A percentile compares a stretch with the other conserved stretches of the same genome.
These are phyloP conservation scores for Physocladia obscura DNA, from an alignment of 192 early-diverging fungal species.

Conservation along the genomic window DNA sequence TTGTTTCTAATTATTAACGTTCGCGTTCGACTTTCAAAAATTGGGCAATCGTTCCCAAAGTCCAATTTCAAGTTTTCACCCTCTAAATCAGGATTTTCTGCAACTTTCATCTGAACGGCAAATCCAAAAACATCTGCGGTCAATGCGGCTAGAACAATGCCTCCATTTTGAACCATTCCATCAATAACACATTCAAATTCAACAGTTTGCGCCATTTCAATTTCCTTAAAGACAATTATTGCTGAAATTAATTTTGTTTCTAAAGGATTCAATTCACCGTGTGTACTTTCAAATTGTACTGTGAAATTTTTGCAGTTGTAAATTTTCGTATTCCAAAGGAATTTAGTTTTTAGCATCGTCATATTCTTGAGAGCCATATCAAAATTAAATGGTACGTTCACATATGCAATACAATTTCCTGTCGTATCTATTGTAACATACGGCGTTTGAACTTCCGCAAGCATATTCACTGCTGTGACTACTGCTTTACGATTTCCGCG, in stretches of 20 bases:
- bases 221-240: constrained; percentile 7
- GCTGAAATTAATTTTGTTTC: constrained; percentile 25
- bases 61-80: constrained; percentile 21
- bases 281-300: not conserved
- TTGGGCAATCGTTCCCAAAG: constrained; percentile 49
- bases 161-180: constrained; percentile 50
- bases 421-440: constrained; percentile 27
- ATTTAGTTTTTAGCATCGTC: constrained; percentile 34
- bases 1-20: constrained; percentile 43
- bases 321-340: constrained; percentile 22
- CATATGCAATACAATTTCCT: constrained; percentile 25
- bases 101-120: constrained; percentile 20
- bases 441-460: constrained; percentile 41
- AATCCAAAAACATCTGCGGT: constrained; percentile 31
- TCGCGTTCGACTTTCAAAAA: constrained; percentile 40
- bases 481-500: not conserved
- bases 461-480: constrained; percentile 30
- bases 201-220: constrained; percentile 20
- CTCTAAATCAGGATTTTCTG: not conserved
- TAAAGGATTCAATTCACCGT: constrained; percentile 27
- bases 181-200: constrained; percentile 36
- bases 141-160: constrained; percentile 26
- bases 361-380: constrained; percentile 35
- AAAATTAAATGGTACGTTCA: constrained; percentile 36
- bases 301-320: not conserved